Evolutionary conservation across 495 filamentous ascomycete species (phyloP), one percentile per base, ranked within the genome.

Genomic region (Aspergillus diversus): DNA sequence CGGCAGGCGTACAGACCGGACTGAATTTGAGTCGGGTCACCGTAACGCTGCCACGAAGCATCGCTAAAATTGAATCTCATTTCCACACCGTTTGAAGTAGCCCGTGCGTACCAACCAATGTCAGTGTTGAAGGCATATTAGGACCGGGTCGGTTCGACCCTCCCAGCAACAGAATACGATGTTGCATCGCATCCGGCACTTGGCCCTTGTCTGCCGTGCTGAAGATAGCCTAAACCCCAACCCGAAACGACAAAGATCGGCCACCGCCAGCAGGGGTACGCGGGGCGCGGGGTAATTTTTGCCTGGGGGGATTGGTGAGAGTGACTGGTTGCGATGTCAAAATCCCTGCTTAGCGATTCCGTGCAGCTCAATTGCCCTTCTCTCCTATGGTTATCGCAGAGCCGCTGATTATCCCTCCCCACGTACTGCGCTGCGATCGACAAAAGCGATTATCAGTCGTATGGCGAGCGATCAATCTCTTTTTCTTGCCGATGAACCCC

Each of bases 161-260:
- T 27, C 21, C 21, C 21, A 39, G 13, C 37, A 39, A 39, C 37
- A 55, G 31, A 55, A 55, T 21, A 55, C 52, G 52, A 55, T 34
- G 52, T 55, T 55, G 52, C 52, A 55, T 55, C 16, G 52, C 52
- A 55, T 55, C 15, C 7, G 34, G 33, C 8, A 32, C 21, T 37
- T 55, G 5, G 50, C 17, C 21, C 11, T 35, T 33, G 13, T 13
- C 37, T 39, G 13, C 37, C 37, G 13, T 7, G 1, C 37, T 7
- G 8, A 8, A 7, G 13, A 39, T 39, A 13, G 37, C 8, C 37
- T 39, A 7, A 39, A 39, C 37, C 37, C 8, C 37, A 39, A 1
- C 8, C 37, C 13, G 13, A 39, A 39, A 39, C 3, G 37, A 39
- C 8, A 13, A 39, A 7, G 13, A 7, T 39, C 37, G 13, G 13